Conservation (phyloP, 352 stramenopile species). For the Globisporangium apiculatum region DNA sequence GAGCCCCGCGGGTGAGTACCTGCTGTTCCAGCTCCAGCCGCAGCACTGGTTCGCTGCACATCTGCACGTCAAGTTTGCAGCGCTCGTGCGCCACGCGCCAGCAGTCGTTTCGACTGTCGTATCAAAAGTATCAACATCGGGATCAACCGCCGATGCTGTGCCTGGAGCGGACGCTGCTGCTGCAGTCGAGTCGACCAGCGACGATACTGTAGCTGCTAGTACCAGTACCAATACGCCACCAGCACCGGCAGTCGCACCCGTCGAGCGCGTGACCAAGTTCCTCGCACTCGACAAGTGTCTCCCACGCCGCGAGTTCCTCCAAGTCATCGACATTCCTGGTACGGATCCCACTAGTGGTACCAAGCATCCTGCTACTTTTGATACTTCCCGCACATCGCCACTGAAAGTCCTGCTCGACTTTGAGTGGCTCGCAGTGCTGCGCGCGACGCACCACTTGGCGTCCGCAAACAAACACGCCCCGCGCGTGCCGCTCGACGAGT, state of each 20-base stretch:
- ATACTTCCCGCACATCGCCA: slow-evolving; percentile 10
- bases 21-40: slow-evolving; percentile 92
- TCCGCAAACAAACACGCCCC: slow-evolving; percentile 44
- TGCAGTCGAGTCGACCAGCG: not conserved
- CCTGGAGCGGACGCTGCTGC: no score
- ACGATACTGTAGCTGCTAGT: not conserved
- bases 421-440: slow-evolving; percentile 83
- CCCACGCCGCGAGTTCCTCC: slow-evolving; percentile 91
- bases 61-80: slow-evolving; percentile 98
- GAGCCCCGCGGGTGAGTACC: slow-evolving; percentile 87
- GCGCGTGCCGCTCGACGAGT: slow-evolving; percentile 61
- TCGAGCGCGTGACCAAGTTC: slow-evolving; percentile 82
- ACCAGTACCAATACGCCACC: slow-evolving; percentile 28
- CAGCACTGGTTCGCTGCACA: slow-evolving; percentile 97
- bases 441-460: slow-evolving; percentile 59
- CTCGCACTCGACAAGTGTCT: slow-evolving; percentile 99
- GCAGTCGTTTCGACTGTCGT: not conserved
- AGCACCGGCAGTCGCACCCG: slow-evolving; percentile 1
- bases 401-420: slow-evolving; percentile 76
- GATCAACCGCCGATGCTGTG: no score
- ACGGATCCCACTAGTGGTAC: not conserved
- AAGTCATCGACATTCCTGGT: slow-evolving; percentile 84
- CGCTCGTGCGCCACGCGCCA: slow-evolving; percentile 83
- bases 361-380: not conserved
- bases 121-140: no score